These are phyloP conservation scores for Aspergillus versicolor DNA, from an alignment of 2,329 filamentous ascomycete species.

Conservation along the genomic window DNA sequence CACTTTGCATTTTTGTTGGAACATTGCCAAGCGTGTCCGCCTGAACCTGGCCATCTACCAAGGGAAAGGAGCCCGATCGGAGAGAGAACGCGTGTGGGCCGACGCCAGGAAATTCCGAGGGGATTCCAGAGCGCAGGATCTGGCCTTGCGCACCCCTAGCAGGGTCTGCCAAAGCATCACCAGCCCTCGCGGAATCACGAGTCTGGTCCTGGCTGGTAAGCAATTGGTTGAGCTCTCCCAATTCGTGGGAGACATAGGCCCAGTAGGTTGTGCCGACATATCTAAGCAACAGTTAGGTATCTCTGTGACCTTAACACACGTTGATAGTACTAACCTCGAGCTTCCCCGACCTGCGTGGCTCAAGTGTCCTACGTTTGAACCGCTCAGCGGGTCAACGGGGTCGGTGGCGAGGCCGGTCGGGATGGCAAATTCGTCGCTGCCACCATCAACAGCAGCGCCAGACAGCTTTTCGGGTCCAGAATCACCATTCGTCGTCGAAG, in stretches of 20 bases:
- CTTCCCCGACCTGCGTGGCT: conserved; percentile 40
- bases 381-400: conserved; percentile 43
- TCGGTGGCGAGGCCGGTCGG: conserved; percentile 42
- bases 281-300: conserved; percentile 27
- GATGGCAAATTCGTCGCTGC: conserved; percentile 43
- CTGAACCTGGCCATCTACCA: conserved; percentile 24
- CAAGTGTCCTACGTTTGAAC: conserved; percentile 41
- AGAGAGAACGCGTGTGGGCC: too few species aligned
- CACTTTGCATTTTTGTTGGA: conserved; percentile 45
- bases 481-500: conserved; percentile 11
- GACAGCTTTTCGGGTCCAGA: conserved; percentile 34
- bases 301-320: conserved; percentile 34
- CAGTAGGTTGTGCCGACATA: conserved; percentile 48
- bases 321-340: too few species aligned
- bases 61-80: too few species aligned
- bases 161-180: not conserved
- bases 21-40: conserved; percentile 43
- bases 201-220: conserved; percentile 37
- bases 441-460: conserved; percentile 31
- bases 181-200: conserved; percentile 23
- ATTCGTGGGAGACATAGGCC: conserved; percentile 48
- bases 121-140: too few species aligned
- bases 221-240: conserved; percentile 45
- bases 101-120: too few species aligned
- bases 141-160: too few species aligned